Evolutionary conservation across 2,329 filamentous ascomycete species (phyloP).

Genomic region (Proliferodiscus dingleyae): DNA sequence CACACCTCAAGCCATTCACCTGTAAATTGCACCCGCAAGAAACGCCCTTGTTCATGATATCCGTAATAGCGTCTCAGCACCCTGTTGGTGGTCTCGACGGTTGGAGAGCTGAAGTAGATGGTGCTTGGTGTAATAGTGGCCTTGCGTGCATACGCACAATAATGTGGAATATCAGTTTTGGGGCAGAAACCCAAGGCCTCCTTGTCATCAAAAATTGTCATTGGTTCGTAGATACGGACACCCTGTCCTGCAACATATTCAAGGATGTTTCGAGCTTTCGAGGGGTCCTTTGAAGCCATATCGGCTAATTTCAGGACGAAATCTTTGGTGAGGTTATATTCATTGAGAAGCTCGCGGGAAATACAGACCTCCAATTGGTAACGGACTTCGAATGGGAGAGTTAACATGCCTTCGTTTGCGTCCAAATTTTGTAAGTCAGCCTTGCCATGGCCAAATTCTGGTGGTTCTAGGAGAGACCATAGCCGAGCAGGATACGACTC

Average conservation of each 20-base stretch:
- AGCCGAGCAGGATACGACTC: constrained; percentile 34
- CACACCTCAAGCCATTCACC: constrained; percentile 58
- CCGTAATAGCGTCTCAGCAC: constrained; percentile 67
- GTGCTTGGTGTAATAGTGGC: constrained; percentile 80
- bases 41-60: constrained; percentile 64
- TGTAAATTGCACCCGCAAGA: constrained; percentile 83
- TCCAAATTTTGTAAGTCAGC: constrained; percentile 18
- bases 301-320: constrained; percentile 61
- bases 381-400: constrained; percentile 64
- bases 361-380: constrained; percentile 94
- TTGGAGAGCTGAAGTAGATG: constrained; percentile 71
- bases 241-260: constrained; percentile 68
- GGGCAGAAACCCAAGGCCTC: constrained; percentile 45
- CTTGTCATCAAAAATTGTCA: constrained; percentile 61
- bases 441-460: constrained; percentile 10
- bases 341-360: constrained; percentile 71
- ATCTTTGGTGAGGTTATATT: constrained; percentile 62
- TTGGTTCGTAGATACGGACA: constrained; percentile 60
- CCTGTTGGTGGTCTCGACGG: constrained; percentile 81
- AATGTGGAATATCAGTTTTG: constrained; percentile 54
- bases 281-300: constrained; percentile 39
- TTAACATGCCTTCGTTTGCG: constrained; percentile 29
- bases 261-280: constrained; percentile 60
- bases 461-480: constrained; percentile 39
- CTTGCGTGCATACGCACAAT: constrained; percentile 72